Percentiles rank a stretch among this genome's conserved stretches.
phyloP scores from a whole-genome alignment of 2,329 filamentous ascomycete genomes.

The Myriosclerotinia curreyana region DNA sequence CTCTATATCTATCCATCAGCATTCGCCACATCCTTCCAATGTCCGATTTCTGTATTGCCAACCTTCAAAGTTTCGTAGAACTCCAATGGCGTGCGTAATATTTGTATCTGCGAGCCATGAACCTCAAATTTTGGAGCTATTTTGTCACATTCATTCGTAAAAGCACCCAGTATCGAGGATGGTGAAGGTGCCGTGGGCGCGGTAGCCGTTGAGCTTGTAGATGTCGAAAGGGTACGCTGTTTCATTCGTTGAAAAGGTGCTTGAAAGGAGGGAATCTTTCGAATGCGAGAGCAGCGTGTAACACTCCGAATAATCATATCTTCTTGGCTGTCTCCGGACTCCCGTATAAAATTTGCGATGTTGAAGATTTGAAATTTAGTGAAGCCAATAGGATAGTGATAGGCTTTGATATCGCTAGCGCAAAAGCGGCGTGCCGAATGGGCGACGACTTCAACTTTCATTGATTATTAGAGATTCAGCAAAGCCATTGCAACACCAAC shows the following conservation, averaged over 20 bases:
- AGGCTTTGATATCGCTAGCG: slow-evolving; percentile 24
- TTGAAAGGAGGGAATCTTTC: slow-evolving; percentile 33
- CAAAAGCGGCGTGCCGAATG: slow-evolving; percentile 29
- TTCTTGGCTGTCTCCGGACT: slow-evolving; percentile 12
- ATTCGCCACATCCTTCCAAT: slow-evolving; percentile 17
- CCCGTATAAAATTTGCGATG: slow-evolving; percentile 1
- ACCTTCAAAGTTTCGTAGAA: slow-evolving; percentile 94
- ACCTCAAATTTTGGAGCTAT: slow-evolving; percentile 90
- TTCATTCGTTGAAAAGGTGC: slow-evolving; percentile 30
- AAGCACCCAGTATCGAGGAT: slow-evolving; percentile 53
- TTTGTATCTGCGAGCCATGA: slow-evolving; percentile 72
- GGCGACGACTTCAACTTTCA: slow-evolving; percentile 24
- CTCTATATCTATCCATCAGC: slow-evolving; percentile 48
- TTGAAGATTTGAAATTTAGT: slow-evolving; percentile 19
- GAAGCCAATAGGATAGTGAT: slow-evolving; percentile 14
- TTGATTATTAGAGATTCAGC: neutral
- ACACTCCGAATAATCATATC: slow-evolving; percentile 41
- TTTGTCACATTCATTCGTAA: slow-evolving; percentile 75
- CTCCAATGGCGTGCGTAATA: slow-evolving; percentile 76
- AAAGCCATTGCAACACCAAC: slow-evolving; percentile 38
- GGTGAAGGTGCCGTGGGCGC: slow-evolving; percentile 44
- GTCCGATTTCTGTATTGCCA: slow-evolving; percentile 30
- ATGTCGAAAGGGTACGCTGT: slow-evolving; percentile 37
- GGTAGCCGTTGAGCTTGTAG: slow-evolving; percentile 29
- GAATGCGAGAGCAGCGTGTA: slow-evolving; percentile 38